phyloP scores from a whole-genome alignment of 805 yeast genomes.

The Yarrowia deformans region DNA sequence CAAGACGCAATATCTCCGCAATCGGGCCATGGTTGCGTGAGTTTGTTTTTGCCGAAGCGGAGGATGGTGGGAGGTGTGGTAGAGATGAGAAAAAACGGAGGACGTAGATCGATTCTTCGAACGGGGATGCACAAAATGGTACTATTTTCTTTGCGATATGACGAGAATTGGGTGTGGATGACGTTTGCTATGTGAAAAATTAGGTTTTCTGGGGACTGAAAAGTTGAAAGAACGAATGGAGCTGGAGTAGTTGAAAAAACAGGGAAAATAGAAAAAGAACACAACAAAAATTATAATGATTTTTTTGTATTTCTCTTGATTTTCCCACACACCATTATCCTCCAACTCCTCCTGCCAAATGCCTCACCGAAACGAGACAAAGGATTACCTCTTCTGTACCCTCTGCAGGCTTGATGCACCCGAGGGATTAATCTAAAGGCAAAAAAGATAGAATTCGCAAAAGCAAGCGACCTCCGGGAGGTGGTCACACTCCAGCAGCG shows the following conservation, averaged over 20 bases:
- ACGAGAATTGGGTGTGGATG: background rate
- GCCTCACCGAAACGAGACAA: constrained; percentile 6
- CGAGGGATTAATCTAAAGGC: constrained; percentile 25
- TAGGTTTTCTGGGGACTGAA: background rate
- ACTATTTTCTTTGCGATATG: background rate
- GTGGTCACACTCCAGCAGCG: constrained; percentile 4
- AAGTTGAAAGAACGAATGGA: background rate
- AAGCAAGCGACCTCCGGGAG: background rate
- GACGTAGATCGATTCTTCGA: no score
- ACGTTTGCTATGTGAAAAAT: background rate
- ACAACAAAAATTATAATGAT: background rate
- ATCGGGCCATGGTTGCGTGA: constrained; percentile 29
- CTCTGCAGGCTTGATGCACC: background rate
- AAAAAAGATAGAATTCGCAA: background rate
- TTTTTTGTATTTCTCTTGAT: background rate
- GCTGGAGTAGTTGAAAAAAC: background rate
- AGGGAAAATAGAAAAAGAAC: background rate
- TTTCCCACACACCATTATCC: no score
- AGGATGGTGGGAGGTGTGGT: background rate
- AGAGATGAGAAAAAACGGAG: no score
- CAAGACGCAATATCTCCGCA: constrained; percentile 32
- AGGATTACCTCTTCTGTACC: constrained; percentile 11
- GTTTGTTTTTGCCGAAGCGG: background rate
- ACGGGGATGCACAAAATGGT: no score
- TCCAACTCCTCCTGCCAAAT: no score